Evolutionary conservation across 2,329 filamentous ascomycete genomes (phyloP).

Genomic region (Phaeoacremonium minimum): DNA sequence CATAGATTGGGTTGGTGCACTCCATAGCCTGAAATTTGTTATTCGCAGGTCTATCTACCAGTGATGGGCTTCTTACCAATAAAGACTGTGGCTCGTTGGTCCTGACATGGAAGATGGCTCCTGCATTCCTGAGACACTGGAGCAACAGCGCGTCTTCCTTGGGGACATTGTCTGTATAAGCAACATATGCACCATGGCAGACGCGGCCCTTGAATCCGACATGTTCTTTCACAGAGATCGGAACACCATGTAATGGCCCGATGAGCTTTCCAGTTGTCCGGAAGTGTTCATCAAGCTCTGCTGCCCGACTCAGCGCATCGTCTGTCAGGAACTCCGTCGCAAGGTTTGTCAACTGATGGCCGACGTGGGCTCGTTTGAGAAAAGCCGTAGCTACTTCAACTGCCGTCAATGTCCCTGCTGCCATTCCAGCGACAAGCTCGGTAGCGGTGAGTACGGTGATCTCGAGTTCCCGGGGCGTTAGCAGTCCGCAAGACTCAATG

Average conservation of each 20-base stretch:
- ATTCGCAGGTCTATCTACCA: neutral
- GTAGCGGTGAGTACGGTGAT: neutral
- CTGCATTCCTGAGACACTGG: neutral
- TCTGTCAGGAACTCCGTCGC: conserved; percentile 1
- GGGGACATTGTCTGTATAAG: neutral
- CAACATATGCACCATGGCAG: neutral
- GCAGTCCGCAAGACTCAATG: neutral
- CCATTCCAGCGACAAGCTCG: conserved; percentile 1
- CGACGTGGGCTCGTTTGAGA: conserved; percentile 1
- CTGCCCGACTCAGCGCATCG: conserved; percentile 1
- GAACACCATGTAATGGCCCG: conserved; percentile 1
- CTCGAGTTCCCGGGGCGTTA: neutral
- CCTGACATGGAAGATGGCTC: neutral
- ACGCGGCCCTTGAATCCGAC: neutral
- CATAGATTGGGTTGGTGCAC: conserved; percentile 1
- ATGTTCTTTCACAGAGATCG: conserved; percentile 1
- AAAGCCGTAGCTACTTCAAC: neutral
- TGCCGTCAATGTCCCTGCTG: neutral
- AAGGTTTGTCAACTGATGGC: conserved; percentile 1
- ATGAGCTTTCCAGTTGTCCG: conserved; percentile 1
- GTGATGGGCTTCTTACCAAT: neutral
- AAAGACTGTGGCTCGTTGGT: conserved; percentile 1
- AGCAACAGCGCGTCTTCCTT: neutral
- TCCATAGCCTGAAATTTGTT: neutral
- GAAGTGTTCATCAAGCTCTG: neutral